phyloP scores from a whole-genome alignment of 768 basidiomycete genomes.

The Rubroboletus pulcherrimus region DNA sequence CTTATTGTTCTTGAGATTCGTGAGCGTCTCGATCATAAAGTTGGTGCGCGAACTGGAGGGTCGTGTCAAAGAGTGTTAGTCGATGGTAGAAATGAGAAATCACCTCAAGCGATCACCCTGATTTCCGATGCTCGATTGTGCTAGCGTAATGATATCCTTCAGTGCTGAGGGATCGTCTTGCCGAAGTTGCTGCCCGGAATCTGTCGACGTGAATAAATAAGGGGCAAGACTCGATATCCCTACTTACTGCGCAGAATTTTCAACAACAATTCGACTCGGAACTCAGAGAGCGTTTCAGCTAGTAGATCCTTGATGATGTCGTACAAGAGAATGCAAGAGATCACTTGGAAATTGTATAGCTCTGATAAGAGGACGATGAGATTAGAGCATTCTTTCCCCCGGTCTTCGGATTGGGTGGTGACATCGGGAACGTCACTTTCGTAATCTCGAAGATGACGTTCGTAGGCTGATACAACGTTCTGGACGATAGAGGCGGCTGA shows the following conservation, averaged over 20 bases:
- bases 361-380: slow-evolving; percentile 84
- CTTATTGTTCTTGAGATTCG: slow-evolving; percentile 91
- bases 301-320: slow-evolving; percentile 82
- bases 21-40: slow-evolving; percentile 94
- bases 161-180: slow-evolving; percentile 89
- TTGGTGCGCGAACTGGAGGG: slow-evolving; percentile 73
- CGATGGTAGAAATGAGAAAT: not conserved
- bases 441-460: slow-evolving; percentile 46
- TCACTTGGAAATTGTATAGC: slow-evolving; percentile 93
- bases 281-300: slow-evolving; percentile 61
- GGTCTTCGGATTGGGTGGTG: slow-evolving; percentile 31
- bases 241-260: slow-evolving; percentile 77
- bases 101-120: slow-evolving; percentile 53
- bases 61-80: not conserved
- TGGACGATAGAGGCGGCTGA: slow-evolving; percentile 84
- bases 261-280: slow-evolving; percentile 81
- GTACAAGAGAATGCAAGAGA: slow-evolving; percentile 85
- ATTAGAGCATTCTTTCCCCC: slow-evolving; percentile 88
- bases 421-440: slow-evolving; percentile 9
- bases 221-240: not conserved
- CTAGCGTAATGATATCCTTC: slow-evolving; percentile 84
- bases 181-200: slow-evolving; percentile 87
- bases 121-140: slow-evolving; percentile 65
- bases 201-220: slow-evolving; percentile 40
- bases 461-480: slow-evolving; percentile 62